A percentile compares a stretch with the other conserved stretches of the same genome.
Conservation (phyloP, 768 basidiomycete species). For the Mycena galopus region DNA sequence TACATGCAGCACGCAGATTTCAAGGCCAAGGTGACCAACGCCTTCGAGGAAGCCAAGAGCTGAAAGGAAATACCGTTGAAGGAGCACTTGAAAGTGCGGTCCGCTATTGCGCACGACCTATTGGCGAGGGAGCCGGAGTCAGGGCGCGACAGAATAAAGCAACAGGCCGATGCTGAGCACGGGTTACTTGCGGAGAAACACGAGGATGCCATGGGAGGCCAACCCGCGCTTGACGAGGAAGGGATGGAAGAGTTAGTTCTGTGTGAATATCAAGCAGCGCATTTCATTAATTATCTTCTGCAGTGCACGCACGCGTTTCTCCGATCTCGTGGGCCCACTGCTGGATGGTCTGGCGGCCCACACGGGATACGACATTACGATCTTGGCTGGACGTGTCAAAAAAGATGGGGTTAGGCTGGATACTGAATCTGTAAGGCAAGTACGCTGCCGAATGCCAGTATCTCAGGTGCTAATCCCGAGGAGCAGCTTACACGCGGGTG, state of each 20-base stretch:
- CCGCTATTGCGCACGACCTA: neutral
- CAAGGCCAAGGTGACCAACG: neutral
- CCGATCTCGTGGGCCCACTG: neutral
- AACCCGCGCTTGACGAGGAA: neutral
- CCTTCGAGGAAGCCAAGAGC: neutral
- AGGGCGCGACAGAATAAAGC: neutral
- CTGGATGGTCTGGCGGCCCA: neutral
- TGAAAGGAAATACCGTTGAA: neutral
- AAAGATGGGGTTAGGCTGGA: neutral
- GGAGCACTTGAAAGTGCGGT: neutral
- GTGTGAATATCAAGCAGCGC: too few species aligned
- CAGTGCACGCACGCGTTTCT: neutral
- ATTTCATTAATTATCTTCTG: too few species aligned
- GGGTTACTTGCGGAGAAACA: neutral
- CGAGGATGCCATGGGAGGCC: neutral
- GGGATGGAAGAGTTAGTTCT: neutral
- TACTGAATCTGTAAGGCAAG: neutral
- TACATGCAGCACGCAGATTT: conserved; percentile 4
- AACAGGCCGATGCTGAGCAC: neutral
- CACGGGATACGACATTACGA: neutral
- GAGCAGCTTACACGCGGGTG: neutral
- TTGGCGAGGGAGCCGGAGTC: neutral
- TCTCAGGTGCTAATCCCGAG: too few species aligned
- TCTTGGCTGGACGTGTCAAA: neutral
- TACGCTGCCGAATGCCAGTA: too few species aligned